Evolutionary conservation across 129 eudicot genomes (phyloP), one percentile per base, ranked within the genome.

Genomic region (Ambrosia trifida): DNA sequence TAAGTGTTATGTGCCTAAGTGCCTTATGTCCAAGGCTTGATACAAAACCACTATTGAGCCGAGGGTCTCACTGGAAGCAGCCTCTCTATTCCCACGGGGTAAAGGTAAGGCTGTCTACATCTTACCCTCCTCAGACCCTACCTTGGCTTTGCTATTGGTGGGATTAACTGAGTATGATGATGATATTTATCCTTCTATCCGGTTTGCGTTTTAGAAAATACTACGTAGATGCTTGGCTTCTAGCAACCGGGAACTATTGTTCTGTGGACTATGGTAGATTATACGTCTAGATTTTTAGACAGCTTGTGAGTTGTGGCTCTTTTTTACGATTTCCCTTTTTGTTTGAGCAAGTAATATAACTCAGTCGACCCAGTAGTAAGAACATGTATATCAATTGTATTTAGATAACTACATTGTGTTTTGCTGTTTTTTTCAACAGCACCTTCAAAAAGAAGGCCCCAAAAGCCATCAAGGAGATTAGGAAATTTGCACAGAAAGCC

Each of bases 381-480:
- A 18, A 53, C 18, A 1, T 18, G 4, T 18, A 17, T 51, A 6
- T 11, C 24, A 1, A 51, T 4, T 1, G 3, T 1, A 0, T 13
- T 51, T 51, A 5, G 2, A 6, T 3, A 17, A 17, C 1, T 18
- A 52, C 59, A 7, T 0, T 66, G 38, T 66, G 0, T 61, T 33
- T 61, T 11, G 11, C 3, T 14, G 33, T 12, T 11, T 41, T 65
- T 24, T 28, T 6, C 0, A 30, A 33, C 64, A 80, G 84, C 77
- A 80, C 93, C 0, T 87, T 87, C 66, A 84, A 87, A 72, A 87
- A 87, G 87, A 87, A 87, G 82, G 93, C 93, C 4, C 93, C 93
- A 10, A 88, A 88, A 32, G 95, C 95, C 62, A 88, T 88, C 30
- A 88, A 88, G 81, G 95, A 88, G 66, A 85, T 87, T 59, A 69